Evolutionary conservation across 768 basidiomycete species (phyloP).

Genomic region (Suillus subalutaceus): DNA sequence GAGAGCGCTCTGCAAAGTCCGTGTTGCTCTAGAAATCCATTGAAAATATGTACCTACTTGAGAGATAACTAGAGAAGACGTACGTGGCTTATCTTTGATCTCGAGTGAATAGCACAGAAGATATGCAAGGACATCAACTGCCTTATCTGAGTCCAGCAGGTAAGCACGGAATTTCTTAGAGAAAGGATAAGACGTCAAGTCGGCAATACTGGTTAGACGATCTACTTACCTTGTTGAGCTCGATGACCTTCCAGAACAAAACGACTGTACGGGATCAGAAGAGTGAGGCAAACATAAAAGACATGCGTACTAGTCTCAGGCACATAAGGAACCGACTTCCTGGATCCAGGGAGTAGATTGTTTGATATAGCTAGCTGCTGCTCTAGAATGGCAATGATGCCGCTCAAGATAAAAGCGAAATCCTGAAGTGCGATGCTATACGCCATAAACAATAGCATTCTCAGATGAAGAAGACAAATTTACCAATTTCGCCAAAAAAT

Average conservation of each 20-base stretch:
- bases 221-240: constrained; percentile 80
- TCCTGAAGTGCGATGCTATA: constrained; percentile 88
- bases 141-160: constrained; percentile 78
- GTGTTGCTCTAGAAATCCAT: constrained; percentile 69
- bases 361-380: constrained; percentile 77
- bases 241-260: constrained; percentile 89
- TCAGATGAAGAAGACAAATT: constrained; percentile 8
- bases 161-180: constrained; percentile 87
- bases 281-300: neutral
- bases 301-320: constrained; percentile 74
- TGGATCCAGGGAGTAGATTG: constrained; percentile 83
- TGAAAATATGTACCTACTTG: constrained; percentile 13
- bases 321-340: constrained; percentile 78
- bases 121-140: constrained; percentile 75
- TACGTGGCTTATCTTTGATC: constrained; percentile 93
- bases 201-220: neutral
- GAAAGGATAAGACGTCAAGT: constrained; percentile 9
- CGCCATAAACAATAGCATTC: constrained; percentile 14
- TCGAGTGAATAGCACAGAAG: constrained; percentile 83
- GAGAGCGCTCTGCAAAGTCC: constrained; percentile 88
- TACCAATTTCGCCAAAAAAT: constrained; percentile 89
- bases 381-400: constrained; percentile 66
- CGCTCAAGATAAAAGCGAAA: constrained; percentile 80
- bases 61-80: constrained; percentile 28
- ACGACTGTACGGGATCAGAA: constrained; percentile 53